Percentiles rank a stretch among this genome's conserved stretches.
These are phyloP conservation scores for Auriscalpium orientale DNA, from an alignment of 768 basidiomycete genomes.

Conservation along the genomic window DNA sequence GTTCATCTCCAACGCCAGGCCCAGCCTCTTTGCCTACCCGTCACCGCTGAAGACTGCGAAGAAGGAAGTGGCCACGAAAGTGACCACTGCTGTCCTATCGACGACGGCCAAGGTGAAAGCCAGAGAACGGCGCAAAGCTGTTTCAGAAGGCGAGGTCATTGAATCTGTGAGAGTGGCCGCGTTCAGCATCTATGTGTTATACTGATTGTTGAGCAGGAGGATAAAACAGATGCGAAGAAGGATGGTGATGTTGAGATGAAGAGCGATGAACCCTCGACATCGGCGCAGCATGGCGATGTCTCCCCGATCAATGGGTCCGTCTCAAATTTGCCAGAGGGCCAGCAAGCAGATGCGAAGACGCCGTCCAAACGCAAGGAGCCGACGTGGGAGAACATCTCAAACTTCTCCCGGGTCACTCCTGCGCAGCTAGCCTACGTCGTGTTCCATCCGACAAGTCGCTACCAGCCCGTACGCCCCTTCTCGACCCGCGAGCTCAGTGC, in stretches of 20 bases:
- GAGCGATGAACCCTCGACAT: constrained; percentile 36
- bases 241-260: constrained; percentile 78
- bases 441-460: constrained; percentile 74
- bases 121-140: constrained; percentile 87
- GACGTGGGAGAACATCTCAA: constrained; percentile 63
- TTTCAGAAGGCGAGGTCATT: constrained; percentile 73
- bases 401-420: constrained; percentile 90
- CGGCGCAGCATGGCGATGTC: constrained; percentile 45
- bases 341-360: constrained; percentile 29
- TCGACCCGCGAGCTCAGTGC: constrained; percentile 30
- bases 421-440: constrained; percentile 79
- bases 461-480: constrained; percentile 83
- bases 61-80: constrained; percentile 87
- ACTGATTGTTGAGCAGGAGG: constrained; percentile 35
- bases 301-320: constrained; percentile 50
- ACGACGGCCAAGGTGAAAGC: constrained; percentile 98
- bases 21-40: constrained; percentile 91
- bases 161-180: constrained; percentile 53
- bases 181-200: not conserved
- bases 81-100: constrained; percentile 90
- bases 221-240: constrained; percentile 46
- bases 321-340: constrained; percentile 39
- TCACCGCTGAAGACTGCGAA: constrained; percentile 79
- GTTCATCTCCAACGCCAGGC: constrained; percentile 81
- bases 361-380: constrained; percentile 70